Conservation (phyloP, 805 yeast genomes). For the Lachancea fermentati region DNA sequence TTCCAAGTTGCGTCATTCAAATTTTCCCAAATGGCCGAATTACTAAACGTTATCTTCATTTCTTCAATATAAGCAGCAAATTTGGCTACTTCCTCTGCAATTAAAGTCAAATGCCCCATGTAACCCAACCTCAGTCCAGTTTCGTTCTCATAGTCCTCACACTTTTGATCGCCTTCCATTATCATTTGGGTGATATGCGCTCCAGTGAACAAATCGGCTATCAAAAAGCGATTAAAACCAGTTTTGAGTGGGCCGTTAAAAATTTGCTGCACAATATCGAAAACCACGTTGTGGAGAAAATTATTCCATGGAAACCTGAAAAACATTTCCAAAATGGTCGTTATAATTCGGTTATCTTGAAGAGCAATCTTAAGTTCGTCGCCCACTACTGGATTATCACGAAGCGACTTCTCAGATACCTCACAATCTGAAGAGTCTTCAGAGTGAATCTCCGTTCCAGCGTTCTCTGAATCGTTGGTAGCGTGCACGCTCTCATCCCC, state of each 20-base stretch:
- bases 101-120: slow-evolving; percentile 91
- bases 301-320: slow-evolving; percentile 78
- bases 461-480: slow-evolving; percentile 16
- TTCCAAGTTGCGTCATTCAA: slow-evolving; percentile 51
- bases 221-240: slow-evolving; percentile 64
- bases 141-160: slow-evolving; percentile 53
- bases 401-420: slow-evolving; percentile 34
- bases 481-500: slow-evolving; percentile 6
- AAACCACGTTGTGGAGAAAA: slow-evolving; percentile 79
- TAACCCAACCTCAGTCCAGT: slow-evolving; percentile 78
- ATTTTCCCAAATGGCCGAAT: slow-evolving; percentile 21
- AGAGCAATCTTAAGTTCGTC: slow-evolving; percentile 66
- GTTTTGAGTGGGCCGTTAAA: slow-evolving; percentile 68
- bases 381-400: slow-evolving; percentile 59
- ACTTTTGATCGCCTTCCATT: slow-evolving; percentile 56
- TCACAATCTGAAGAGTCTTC: slow-evolving; percentile 29
- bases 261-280: slow-evolving; percentile 77
- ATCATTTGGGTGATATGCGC: slow-evolving; percentile 56
- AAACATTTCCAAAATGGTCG: slow-evolving; percentile 59
- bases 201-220: slow-evolving; percentile 55
- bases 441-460: slow-evolving; percentile 15
- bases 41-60: slow-evolving; percentile 26
- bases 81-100: slow-evolving; percentile 94
- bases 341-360: slow-evolving; percentile 56
- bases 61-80: slow-evolving; percentile 48